Conservation (phyloP, 2,329 filamentous ascomycete species). For the Orbilia quercus region DNA sequence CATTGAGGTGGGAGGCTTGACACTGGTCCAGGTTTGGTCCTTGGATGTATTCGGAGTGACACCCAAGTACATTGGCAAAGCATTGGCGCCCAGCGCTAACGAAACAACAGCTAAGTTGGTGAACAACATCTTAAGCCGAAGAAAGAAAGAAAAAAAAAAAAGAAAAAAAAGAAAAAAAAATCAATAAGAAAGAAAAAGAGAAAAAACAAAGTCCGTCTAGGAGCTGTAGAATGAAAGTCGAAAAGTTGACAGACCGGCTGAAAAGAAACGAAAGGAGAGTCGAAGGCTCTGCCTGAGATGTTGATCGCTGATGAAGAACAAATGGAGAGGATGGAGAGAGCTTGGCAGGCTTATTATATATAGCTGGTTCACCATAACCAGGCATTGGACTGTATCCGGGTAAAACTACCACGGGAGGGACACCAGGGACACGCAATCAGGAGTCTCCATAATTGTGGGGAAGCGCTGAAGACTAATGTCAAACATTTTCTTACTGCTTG, state of each 20-base stretch:
- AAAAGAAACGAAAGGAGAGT: slow-evolving; percentile 10
- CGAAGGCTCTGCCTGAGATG: slow-evolving; percentile 12
- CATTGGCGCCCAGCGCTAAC: slow-evolving; percentile 9
- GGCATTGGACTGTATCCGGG: neutral
- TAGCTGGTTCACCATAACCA: neutral
- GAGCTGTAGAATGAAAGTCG: slow-evolving; percentile 1
- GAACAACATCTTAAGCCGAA: slow-evolving; percentile 13
- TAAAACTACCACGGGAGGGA: neutral
- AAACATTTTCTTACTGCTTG: neutral
- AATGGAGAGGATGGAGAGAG: neutral
- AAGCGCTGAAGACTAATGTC: neutral
- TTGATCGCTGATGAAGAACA: slow-evolving; percentile 15
- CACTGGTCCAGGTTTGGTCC: slow-evolving; percentile 10
- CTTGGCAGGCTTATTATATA: neutral
- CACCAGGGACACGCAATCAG: neutral
- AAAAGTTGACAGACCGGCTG: slow-evolving; percentile 18
- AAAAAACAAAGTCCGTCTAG: slow-evolving; percentile 1
- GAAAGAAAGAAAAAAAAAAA: neutral
- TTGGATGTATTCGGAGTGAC: slow-evolving; percentile 8
- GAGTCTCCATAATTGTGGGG: slow-evolving; percentile 1
- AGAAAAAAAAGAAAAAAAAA: neutral
- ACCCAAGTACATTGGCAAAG: slow-evolving; percentile 19
- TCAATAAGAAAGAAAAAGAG: neutral
- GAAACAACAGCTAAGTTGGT: slow-evolving; percentile 13
- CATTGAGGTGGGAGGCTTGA: neutral